Conservation (phyloP, 768 basidiomycete species). For the Tylopilus rubrobrunneus region DNA sequence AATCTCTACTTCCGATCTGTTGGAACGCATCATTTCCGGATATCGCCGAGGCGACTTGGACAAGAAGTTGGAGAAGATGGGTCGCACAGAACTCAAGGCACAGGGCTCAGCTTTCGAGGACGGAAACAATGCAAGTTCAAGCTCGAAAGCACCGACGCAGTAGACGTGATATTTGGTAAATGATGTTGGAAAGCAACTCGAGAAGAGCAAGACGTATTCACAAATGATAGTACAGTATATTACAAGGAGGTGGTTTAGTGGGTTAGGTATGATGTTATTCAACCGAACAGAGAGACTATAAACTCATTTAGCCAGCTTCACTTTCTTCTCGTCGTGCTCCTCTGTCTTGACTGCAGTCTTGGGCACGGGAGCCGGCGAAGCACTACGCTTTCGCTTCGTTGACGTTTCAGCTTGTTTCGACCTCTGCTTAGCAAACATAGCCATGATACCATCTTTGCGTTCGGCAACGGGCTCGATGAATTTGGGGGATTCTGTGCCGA, state of each 20-base stretch:
- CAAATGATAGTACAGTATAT: constrained; percentile 4
- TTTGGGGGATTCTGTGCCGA: constrained; percentile 75
- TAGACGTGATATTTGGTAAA: background rate
- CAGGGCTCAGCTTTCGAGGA: constrained; percentile 38
- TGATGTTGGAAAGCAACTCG: background rate
- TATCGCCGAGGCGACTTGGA: constrained; percentile 88
- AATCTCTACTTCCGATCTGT: constrained; percentile 87
- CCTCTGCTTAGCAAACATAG: constrained; percentile 72
- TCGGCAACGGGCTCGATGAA: constrained; percentile 78
- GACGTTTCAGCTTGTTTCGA: constrained; percentile 16
- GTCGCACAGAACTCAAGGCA: constrained; percentile 64
- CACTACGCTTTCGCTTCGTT: constrained; percentile 29
- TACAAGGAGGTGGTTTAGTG: constrained; percentile 6
- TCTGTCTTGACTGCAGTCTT: constrained; percentile 5
- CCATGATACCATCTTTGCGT: constrained; percentile 83
- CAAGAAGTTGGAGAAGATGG: constrained; percentile 86
- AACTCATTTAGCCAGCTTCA: constrained; percentile 9
- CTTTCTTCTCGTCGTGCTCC: constrained; percentile 18
- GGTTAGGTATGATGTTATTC: background rate
- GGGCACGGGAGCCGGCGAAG: constrained; percentile 8
- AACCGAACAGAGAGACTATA: background rate
- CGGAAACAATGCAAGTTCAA: background rate
- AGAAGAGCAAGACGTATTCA: no score
- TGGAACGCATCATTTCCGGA: constrained; percentile 86
- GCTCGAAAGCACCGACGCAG: background rate